Conservation (phyloP, 208 protist species). For the Leptomonas seymouri region DNA sequence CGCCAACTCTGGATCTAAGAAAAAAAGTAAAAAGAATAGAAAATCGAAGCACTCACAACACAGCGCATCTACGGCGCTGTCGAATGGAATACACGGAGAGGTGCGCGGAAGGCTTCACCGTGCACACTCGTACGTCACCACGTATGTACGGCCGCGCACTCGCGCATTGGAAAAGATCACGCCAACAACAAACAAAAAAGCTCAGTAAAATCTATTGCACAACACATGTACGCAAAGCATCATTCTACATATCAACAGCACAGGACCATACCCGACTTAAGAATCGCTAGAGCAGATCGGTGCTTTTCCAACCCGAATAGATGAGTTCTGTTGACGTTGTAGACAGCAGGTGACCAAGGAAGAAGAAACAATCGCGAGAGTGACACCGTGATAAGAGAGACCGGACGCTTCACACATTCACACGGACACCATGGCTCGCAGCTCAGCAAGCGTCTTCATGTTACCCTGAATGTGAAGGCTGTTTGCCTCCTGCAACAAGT, state of each 20-base stretch:
- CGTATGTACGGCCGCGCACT: not conserved
- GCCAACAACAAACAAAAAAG: not conserved
- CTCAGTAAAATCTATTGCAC: not conserved
- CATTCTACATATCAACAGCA: no score
- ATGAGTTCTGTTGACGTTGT: not conserved
- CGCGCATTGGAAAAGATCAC: not conserved
- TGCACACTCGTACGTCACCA: no score
- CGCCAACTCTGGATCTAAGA: no score
- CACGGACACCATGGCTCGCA: conserved; percentile 46
- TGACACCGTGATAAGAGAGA: not conserved
- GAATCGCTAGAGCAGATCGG: not conserved
- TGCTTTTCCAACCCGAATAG: not conserved
- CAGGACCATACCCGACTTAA: no score
- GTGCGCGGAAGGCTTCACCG: not conserved
- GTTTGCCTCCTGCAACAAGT: conserved; percentile 68
- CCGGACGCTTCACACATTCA: not conserved
- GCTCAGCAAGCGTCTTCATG: conserved; percentile 43
- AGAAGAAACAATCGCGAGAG: not conserved
- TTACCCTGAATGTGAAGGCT: conserved; percentile 47
- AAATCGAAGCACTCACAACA: not conserved
- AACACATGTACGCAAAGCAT: no score
- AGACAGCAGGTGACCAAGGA: not conserved
- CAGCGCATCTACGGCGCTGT: no score
- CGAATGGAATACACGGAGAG: not conserved
- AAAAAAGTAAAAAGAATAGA: no score